Evolutionary conservation across 139 green algal species (phyloP).

Genomic region (Asterochloris sp.): DNA sequence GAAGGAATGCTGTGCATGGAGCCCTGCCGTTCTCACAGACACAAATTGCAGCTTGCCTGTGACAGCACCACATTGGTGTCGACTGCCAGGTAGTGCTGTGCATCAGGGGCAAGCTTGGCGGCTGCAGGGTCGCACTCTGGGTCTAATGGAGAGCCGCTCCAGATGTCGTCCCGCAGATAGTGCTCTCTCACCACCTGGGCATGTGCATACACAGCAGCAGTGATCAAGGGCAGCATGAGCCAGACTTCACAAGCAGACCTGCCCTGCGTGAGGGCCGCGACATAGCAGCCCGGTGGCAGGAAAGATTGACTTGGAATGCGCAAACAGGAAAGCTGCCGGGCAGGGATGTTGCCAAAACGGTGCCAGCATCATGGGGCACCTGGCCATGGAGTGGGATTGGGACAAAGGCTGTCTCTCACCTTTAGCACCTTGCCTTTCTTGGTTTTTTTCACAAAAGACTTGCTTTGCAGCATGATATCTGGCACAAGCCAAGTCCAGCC

Average conservation of each 20-base stretch:
- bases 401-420: slow-evolving; percentile 31
- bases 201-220: neutral
- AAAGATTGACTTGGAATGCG: neutral
- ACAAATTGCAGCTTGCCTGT: slow-evolving; percentile 40
- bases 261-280: neutral
- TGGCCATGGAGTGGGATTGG: no score
- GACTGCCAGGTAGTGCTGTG: slow-evolving; percentile 81
- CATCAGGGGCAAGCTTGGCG: slow-evolving; percentile 58
- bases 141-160: slow-evolving; percentile 69
- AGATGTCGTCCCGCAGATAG: slow-evolving; percentile 97
- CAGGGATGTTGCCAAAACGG: no score
- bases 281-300: neutral
- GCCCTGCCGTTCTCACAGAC: no score
- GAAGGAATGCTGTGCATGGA: no score
- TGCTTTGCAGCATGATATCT: slow-evolving; percentile 61
- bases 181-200: slow-evolving; percentile 83
- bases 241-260: no score
- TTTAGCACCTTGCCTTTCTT: slow-evolving; percentile 77
- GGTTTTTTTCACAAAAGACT: slow-evolving; percentile 86
- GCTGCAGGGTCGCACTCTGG: slow-evolving; percentile 49
- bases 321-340: neutral
- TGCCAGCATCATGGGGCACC: no score
- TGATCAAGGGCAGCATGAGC: neutral
- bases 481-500: no score
- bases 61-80: slow-evolving; percentile 95